Conservation (phyloP, 2,329 filamentous ascomycete species). For the Fusarium abutilonis region DNA sequence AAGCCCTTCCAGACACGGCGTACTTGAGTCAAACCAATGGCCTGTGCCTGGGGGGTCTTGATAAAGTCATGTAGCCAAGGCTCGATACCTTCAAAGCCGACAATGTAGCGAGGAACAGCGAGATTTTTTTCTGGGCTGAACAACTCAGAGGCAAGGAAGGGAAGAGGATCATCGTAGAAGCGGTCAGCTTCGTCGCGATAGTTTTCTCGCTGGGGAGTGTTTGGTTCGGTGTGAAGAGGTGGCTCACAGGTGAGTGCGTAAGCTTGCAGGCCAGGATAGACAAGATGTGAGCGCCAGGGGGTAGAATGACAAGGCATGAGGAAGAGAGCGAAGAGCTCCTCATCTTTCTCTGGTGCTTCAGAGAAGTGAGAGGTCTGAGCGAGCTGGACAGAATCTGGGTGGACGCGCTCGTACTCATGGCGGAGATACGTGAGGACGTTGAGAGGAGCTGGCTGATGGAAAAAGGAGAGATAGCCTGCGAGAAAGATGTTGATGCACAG, state of each 20-base stretch:
- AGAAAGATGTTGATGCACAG: conserved; percentile 75
- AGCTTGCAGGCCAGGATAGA: conserved; percentile 77
- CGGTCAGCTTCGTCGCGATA: conserved; percentile 92
- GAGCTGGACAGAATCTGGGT: conserved; percentile 50
- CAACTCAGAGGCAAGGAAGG: conserved; percentile 67
- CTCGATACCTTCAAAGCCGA: conserved; percentile 70
- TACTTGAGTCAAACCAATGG: conserved; percentile 54
- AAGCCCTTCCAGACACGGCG: conserved; percentile 64
- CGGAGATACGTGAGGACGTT: conserved; percentile 80
- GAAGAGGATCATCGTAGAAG: conserved; percentile 76
- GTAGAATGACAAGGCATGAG: conserved; percentile 97
- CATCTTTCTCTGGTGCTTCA: conserved; percentile 45
- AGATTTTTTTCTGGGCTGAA: conserved; percentile 47
- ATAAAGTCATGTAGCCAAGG: conserved; percentile 58
- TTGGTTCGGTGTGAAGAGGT: conserved; percentile 73
- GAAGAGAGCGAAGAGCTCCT: conserved; percentile 76
- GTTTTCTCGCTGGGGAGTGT: conserved; percentile 65
- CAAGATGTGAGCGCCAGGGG: conserved; percentile 89
- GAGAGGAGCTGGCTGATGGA: conserved; percentile 84
- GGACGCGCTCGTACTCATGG: conserved; percentile 71
- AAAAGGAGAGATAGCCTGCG: conserved; percentile 75
- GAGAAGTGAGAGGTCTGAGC: conserved; percentile 35
- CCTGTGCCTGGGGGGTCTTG: conserved; percentile 51
- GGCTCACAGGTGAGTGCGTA: conserved; percentile 93
- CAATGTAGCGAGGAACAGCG: conserved; percentile 64